Evolutionary conservation across 805 yeast genomes (phyloP).

Genomic region (Saturnispora serradocipensis): DNA sequence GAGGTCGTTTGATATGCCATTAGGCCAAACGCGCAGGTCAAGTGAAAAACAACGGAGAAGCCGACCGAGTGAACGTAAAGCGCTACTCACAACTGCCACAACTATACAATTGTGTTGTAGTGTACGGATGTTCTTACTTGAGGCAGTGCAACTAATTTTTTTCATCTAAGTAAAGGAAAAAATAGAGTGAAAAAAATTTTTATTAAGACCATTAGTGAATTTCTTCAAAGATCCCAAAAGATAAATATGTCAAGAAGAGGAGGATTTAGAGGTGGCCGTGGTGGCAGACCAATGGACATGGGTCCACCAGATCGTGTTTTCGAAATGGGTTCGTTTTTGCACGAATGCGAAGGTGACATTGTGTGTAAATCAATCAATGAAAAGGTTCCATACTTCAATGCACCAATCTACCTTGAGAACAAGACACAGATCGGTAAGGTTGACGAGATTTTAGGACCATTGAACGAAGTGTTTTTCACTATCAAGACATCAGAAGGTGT

Average conservation of each 20-base stretch:
- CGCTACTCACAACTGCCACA: no score
- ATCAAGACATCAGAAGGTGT: slow-evolving; percentile 95
- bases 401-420: slow-evolving; percentile 94
- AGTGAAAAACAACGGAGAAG: not conserved
- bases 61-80: not conserved
- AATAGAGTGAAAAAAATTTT: not conserved
- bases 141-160: not conserved
- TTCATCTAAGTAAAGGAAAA: not conserved
- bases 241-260: slow-evolving; percentile 56
- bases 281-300: slow-evolving; percentile 61
- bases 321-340: slow-evolving; percentile 90
- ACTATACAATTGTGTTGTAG: not conserved
- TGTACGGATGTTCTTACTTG: not conserved
- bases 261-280: slow-evolving; percentile 62
- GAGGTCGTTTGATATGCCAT: slow-evolving; percentile 10
- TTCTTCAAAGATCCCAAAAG: not conserved
- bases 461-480: slow-evolving; percentile 96
- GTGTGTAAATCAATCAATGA: slow-evolving; percentile 92
- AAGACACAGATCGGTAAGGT: slow-evolving; percentile 95
- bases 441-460: slow-evolving; percentile 95
- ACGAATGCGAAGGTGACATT: slow-evolving; percentile 93
- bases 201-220: not conserved
- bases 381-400: slow-evolving; percentile 95
- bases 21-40: slow-evolving; percentile 12
- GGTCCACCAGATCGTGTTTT: slow-evolving; percentile 96